Conservation (phyloP, 441 rosid species). For the Corymbia citriodora region DNA sequence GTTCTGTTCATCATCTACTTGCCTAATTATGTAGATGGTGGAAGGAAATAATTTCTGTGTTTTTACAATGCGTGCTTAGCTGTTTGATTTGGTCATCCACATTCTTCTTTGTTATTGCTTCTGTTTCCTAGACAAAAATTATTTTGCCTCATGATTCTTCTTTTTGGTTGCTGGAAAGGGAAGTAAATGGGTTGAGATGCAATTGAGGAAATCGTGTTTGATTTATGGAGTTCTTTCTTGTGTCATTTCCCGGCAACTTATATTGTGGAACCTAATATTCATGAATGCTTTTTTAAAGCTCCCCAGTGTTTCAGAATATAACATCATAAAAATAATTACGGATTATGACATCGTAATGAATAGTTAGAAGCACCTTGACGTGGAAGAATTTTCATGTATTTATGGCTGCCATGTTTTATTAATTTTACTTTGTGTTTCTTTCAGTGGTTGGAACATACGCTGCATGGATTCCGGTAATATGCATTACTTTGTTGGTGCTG, state of each 20-base stretch:
- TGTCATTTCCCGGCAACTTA: neutral
- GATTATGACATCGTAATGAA: neutral
- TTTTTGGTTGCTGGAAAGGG: neutral
- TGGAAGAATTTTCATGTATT: neutral
- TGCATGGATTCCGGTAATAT: constrained; percentile 97
- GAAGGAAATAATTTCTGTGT: neutral
- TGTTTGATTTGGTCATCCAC: neutral
- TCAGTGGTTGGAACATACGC: constrained; percentile 94
- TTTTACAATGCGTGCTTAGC: neutral
- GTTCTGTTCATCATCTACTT: neutral
- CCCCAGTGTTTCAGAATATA: neutral
- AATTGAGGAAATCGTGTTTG: neutral
- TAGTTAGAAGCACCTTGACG: neutral
- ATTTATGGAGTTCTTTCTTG: neutral
- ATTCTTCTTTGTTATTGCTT: neutral
- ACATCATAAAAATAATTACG: neutral
- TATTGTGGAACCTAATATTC: neutral
- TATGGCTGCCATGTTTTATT: neutral
- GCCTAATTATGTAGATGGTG: neutral
- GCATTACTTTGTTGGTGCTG: constrained; percentile 99
- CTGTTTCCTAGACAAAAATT: neutral
- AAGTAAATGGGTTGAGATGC: neutral
- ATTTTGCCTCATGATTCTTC: neutral
- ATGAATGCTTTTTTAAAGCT: neutral
- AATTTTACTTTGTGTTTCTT: neutral